Evolutionary conservation across 768 basidiomycete species (phyloP).

Genomic region (Mycena crocata): DNA sequence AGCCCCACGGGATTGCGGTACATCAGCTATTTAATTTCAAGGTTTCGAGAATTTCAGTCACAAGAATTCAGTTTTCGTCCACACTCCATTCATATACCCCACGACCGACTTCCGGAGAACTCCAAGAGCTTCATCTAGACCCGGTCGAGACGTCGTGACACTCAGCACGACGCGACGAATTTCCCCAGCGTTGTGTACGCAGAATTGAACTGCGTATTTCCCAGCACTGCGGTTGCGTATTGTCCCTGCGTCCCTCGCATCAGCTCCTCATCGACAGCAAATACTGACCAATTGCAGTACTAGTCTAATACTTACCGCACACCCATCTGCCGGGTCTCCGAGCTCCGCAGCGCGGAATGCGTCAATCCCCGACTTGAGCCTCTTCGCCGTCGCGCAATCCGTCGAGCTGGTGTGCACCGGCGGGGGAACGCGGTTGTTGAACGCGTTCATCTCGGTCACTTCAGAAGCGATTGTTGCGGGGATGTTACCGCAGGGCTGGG

Average conservation of each 20-base stretch:
- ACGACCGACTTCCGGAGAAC: too few species aligned
- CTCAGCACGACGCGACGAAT: conserved; percentile 2
- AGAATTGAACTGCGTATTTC: background rate
- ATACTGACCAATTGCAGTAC: background rate
- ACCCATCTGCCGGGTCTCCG: background rate
- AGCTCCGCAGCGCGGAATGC: conserved; percentile 6
- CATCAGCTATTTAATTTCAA: too few species aligned
- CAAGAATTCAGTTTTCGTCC: too few species aligned
- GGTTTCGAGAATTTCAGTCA: too few species aligned
- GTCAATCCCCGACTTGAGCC: conserved; percentile 15
- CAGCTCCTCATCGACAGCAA: background rate
- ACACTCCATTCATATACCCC: too few species aligned
- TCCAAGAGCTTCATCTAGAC: too few species aligned
- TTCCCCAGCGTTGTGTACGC: background rate
- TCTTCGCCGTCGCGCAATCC: conserved; percentile 9
- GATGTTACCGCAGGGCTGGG: conserved; percentile 3
- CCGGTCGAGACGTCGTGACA: too few species aligned
- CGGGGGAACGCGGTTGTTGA: conserved; percentile 19
- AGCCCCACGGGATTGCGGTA: too few species aligned
- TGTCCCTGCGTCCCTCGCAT: background rate
- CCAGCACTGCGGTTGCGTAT: background rate
- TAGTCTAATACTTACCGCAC: background rate
- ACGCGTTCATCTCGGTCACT: conserved; percentile 11
- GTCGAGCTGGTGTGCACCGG: background rate
- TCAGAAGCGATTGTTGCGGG: background rate